Base-by-base conservation (phyloP, 495 filamentous ascomycete genomes). In the Aspergillus panamensis region DNA sequence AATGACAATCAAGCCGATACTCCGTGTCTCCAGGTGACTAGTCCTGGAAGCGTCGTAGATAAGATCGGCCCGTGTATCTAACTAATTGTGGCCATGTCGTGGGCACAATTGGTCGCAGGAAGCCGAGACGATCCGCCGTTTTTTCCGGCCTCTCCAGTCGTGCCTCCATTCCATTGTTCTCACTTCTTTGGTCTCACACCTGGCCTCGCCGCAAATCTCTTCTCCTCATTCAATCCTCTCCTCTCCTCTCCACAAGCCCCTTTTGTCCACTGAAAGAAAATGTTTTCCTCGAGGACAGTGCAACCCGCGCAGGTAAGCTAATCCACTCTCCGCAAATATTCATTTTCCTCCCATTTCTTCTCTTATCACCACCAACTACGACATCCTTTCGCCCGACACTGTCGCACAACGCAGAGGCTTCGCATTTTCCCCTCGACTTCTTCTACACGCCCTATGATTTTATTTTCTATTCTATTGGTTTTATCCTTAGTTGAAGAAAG, bases 61-160 rank as follows among this genome's bases (percentile, higher is more conserved):
- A 76, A 76, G 71, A 76, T 74, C 71, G 70, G 73, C 53, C 69
- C 73, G 73, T 60, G 55, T 54, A 59, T 52, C 51, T 48, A 59
- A 55, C 51, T 48, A 51, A 48, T 14, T n/a, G 20, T 16, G 57
- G 20, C n/a, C n/a, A n/a, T n/a, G n/a, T n/a, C n/a, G n/a, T n/a
- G n/a, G n/a, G n/a, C n/a, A n/a, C 20, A 59, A 47, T 51, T 44
- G 48, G 25, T 35, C 33, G 30, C 5, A 31, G 53, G 61, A 74
- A 73, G 73, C 73, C 73, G 73, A 74, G 73, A 66, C 65, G 66
- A 74, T 73, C 73, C 73, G 73, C 60, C 64, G 65, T 70, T 73
- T 74, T 75, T 73, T 71, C 71, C 73, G 69, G 67, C 59, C 66
- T 61, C 61, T 60, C 57, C n/a, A n/a, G n/a, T n/a, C n/a, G n/a